phyloP scores from a whole-genome alignment of 345 rosid genomes.

The Excoecaria cochinchinensis region DNA sequence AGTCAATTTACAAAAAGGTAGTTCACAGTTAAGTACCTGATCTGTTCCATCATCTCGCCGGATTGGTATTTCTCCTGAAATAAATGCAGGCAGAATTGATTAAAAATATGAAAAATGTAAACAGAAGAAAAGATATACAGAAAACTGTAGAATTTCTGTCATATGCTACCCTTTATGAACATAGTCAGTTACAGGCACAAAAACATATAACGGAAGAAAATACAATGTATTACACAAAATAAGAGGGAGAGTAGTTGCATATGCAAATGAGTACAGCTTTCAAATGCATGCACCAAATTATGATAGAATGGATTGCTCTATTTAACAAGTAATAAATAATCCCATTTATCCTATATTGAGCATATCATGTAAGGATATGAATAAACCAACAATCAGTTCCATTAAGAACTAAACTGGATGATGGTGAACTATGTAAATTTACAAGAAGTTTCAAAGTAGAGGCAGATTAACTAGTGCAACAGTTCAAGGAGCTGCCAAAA shows the following conservation, averaged over 20 bases:
- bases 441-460: not conserved
- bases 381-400: not conserved
- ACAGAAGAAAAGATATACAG: not conserved
- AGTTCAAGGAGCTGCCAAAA: not conserved
- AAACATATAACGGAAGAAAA: not conserved
- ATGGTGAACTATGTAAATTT: not conserved
- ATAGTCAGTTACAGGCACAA: not conserved
- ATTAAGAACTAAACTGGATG: not conserved
- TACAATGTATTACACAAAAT: not conserved
- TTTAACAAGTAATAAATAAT: not conserved
- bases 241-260: not conserved
- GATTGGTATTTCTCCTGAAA: slow-evolving; percentile 47
- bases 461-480: not conserved
- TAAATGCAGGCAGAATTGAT: not conserved
- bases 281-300: not conserved
- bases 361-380: not conserved
- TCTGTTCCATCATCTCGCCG: slow-evolving; percentile 34
- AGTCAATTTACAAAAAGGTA: not conserved
- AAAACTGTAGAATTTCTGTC: not conserved
- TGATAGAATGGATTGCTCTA: not conserved
- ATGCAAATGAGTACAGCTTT: not conserved
- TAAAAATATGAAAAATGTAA: not conserved
- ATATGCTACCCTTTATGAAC: not conserved
- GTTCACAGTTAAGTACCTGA: slow-evolving; percentile 36
- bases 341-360: not conserved